A percentile compares a stretch with the other conserved stretches of the same genome.
Conservation (phyloP, 2,329 filamentous ascomycete species). For the Colletotrichum truncatum region DNA sequence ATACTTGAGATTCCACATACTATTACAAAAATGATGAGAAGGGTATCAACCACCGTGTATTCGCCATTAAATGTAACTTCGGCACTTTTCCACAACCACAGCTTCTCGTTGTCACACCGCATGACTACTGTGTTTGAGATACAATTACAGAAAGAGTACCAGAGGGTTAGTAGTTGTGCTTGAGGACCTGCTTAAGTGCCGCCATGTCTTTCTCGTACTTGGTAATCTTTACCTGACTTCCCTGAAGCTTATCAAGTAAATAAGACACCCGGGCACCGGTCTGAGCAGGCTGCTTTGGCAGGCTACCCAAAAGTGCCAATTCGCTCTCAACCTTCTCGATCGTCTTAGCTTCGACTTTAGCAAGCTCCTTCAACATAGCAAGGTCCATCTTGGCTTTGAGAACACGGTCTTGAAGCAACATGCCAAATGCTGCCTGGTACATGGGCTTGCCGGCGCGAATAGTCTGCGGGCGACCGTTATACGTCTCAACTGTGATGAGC, state of each 20-base stretch:
- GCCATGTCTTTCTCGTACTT: constrained; percentile 78
- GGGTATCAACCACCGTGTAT: background rate
- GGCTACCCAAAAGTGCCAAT: constrained; percentile 72
- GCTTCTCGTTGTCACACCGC: no score
- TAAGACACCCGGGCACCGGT: constrained; percentile 74
- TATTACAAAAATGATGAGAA: background rate
- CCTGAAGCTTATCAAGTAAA: constrained; percentile 76
- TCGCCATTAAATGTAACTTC: no score
- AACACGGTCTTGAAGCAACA: constrained; percentile 76
- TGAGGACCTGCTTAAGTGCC: constrained; percentile 75
- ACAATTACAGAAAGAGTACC: no score
- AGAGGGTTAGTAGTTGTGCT: constrained; percentile 40
- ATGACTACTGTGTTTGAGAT: no score
- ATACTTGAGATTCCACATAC: background rate
- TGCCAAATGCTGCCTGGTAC: constrained; percentile 83
- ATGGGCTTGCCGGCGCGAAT: constrained; percentile 88
- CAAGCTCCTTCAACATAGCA: constrained; percentile 72
- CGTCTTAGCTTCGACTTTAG: constrained; percentile 75
- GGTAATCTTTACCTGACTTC: constrained; percentile 79
- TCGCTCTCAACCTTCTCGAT: constrained; percentile 86
- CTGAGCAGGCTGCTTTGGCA: constrained; percentile 78
- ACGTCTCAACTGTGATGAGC: constrained; percentile 79
- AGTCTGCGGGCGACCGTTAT: constrained; percentile 78
- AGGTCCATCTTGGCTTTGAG: constrained; percentile 79
- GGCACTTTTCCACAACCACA: no score